Evolutionary conservation across 495 filamentous ascomycete genomes (phyloP).

Genomic region (Haplographium delicatum): DNA sequence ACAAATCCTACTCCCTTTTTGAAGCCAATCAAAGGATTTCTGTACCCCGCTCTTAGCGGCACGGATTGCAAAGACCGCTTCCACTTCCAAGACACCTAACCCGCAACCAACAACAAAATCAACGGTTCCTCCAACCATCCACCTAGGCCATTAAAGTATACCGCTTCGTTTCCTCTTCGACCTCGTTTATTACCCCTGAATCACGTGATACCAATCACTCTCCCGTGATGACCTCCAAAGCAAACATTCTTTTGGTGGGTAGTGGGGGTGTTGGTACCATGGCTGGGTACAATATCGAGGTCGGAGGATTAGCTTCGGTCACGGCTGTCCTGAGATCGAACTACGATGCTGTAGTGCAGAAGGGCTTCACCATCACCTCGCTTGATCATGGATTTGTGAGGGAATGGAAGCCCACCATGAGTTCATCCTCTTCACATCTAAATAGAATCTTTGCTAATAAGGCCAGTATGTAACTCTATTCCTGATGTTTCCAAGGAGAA

Average conservation of each 20-base stretch:
- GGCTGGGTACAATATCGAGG: constrained; percentile 31
- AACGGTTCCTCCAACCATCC: too few relatives aligned
- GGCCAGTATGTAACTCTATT: constrained; percentile 33
- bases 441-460: background rate
- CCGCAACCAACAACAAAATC: too few relatives aligned
- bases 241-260: constrained; percentile 31
- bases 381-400: constrained; percentile 29
- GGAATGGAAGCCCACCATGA: constrained; percentile 27
- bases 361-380: constrained; percentile 29
- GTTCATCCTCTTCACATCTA: background rate
- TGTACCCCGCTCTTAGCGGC: too few relatives aligned
- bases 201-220: constrained; percentile 7
- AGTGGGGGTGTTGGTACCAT: constrained; percentile 35
- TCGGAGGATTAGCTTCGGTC: constrained; percentile 28
- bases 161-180: background rate
- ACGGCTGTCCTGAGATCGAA: constrained; percentile 34
- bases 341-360: constrained; percentile 23
- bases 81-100: too few relatives aligned
- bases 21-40: too few relatives aligned
- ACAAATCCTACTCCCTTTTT: too few relatives aligned
- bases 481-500: constrained; percentile 32
- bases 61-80: too few relatives aligned
- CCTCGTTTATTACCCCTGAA: constrained; percentile 1
- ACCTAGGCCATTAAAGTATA: background rate
- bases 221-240: constrained; percentile 11